These are phyloP conservation scores for Boletus smithii DNA, from an alignment of 1,284 basidiomycete species.

Conservation along the genomic window DNA sequence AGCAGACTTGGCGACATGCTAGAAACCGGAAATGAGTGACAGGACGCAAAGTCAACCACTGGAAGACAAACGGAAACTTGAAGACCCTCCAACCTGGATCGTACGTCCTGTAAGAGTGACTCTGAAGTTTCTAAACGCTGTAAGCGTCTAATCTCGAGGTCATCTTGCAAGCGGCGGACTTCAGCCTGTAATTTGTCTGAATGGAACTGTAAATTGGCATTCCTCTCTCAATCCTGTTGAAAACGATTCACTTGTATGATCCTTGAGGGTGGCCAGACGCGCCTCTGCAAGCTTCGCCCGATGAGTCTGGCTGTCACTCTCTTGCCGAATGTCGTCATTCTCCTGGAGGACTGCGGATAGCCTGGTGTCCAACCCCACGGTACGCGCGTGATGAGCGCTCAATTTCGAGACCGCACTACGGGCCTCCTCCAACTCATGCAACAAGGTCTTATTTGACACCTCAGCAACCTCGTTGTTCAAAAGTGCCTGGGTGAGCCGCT, in stretches of 20 bases:
- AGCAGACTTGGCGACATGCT: slow-evolving; percentile 45
- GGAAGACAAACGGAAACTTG: slow-evolving; percentile 50
- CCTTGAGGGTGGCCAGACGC: slow-evolving; percentile 58
- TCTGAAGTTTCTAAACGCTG: slow-evolving; percentile 71
- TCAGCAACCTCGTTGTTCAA: slow-evolving; percentile 83
- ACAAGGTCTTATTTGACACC: slow-evolving; percentile 68
- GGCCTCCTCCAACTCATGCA: slow-evolving; percentile 79
- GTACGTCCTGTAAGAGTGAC: slow-evolving; percentile 69
- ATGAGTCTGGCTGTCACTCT: slow-evolving; percentile 71
- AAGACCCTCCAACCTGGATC: slow-evolving; percentile 60
- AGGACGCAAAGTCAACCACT: not conserved
- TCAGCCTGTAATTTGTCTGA: slow-evolving; percentile 74
- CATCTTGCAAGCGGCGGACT: slow-evolving; percentile 58
- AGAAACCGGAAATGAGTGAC: slow-evolving; percentile 14
- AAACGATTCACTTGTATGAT: slow-evolving; percentile 52
- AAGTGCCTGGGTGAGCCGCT: slow-evolving; percentile 80
- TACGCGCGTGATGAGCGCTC: slow-evolving; percentile 64
- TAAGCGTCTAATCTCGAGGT: slow-evolving; percentile 63
- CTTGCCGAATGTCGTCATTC: slow-evolving; percentile 83
- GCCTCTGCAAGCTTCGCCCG: slow-evolving; percentile 70
- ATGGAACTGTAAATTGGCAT: slow-evolving; percentile 6
- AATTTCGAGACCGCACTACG: slow-evolving; percentile 66
- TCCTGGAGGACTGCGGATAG: slow-evolving; percentile 63
- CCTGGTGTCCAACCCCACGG: slow-evolving; percentile 66
- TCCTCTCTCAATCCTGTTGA: not conserved